Percentiles rank a stretch among this genome's conserved stretches.
phyloP scores from a whole-genome alignment of 306 rosid genomes.

The Cicer bijugum region DNA sequence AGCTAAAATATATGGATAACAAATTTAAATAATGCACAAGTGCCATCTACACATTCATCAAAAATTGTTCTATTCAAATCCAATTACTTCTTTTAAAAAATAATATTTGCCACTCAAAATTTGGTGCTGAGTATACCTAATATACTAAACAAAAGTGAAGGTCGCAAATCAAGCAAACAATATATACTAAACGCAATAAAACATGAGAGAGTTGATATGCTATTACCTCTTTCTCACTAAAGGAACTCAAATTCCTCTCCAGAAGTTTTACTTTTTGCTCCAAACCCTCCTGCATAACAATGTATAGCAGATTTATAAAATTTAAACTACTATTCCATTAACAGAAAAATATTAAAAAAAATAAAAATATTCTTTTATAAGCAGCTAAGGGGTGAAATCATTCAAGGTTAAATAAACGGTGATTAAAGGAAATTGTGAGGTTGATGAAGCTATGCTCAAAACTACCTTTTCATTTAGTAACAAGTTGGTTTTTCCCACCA shows the following conservation, averaged over 20 bases:
- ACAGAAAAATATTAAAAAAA: not conserved
- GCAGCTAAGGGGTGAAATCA: not conserved
- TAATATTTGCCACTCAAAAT: not conserved
- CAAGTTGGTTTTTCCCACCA: conserved; percentile 50
- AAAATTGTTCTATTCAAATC: conserved; percentile 35
- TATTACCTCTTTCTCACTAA: conserved; percentile 64
- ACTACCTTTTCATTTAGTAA: conserved; percentile 53
- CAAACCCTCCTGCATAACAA: conserved; percentile 61
- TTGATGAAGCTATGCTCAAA: conserved; percentile 41
- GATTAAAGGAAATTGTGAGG: conserved; percentile 13
- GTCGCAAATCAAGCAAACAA: conserved; percentile 16
- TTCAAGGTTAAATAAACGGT: conserved; percentile 23
- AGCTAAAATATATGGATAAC: conserved; percentile 33
- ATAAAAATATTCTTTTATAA: not conserved
- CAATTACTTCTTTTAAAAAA: conserved; percentile 43
- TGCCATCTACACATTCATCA: conserved; percentile 32
- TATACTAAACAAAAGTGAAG: conserved; percentile 14
- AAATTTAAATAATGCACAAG: conserved; percentile 21
- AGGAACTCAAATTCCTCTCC: conserved; percentile 54
- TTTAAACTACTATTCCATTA: conserved; percentile 30
- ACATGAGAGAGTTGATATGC: conserved; percentile 3
- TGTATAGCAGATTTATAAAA: conserved; percentile 36
- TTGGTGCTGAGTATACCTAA: conserved; percentile 28
- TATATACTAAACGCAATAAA: conserved; percentile 12
- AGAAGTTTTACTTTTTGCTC: conserved; percentile 57